phyloP scores from a whole-genome alignment of 441 rosid species.

The Pelargonium myrrhifolium region DNA sequence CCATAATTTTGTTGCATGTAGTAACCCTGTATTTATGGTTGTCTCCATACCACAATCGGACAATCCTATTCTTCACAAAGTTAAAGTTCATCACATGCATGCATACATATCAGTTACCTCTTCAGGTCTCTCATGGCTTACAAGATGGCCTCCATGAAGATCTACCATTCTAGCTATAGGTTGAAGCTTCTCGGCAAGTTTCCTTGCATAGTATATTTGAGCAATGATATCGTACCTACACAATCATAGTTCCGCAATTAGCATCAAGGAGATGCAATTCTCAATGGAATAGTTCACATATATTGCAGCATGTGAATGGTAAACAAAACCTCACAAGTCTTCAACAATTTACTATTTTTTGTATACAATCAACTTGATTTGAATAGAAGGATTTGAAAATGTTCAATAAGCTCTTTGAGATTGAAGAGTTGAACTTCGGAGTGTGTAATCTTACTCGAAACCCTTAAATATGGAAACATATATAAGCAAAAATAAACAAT shows the following conservation, averaged over 20 bases:
- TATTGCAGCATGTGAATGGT: too few relatives aligned
- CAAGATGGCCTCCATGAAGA: slow-evolving; percentile 95
- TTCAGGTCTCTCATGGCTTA: slow-evolving; percentile 81
- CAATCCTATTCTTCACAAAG: not conserved
- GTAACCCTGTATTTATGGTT: not conserved
- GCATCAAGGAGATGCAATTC: slow-evolving; percentile 11
- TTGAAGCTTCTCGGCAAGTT: slow-evolving; percentile 69
- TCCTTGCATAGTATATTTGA: slow-evolving; percentile 70
- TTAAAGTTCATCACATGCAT: not conserved
- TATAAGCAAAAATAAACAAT: too few relatives aligned
- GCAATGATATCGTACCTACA: slow-evolving; percentile 87
- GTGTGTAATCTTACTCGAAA: too few relatives aligned
- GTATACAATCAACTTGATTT: too few relatives aligned
- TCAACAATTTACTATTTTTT: too few relatives aligned
- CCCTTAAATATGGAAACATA: too few relatives aligned
- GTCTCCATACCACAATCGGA: not conserved
- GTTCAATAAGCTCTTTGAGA: too few relatives aligned
- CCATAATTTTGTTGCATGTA: not conserved
- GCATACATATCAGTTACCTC: slow-evolving; percentile 53
- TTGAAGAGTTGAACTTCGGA: too few relatives aligned
- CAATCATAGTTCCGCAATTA: slow-evolving; percentile 17
- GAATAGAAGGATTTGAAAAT: too few relatives aligned
- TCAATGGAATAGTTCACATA: not conserved
- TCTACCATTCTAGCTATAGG: slow-evolving; percentile 90
- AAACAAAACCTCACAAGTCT: too few relatives aligned